Evolutionary conservation across 495 filamentous ascomycete genomes (phyloP), one percentile per base, ranked within the genome.

Genomic region (Evansstolkia leycettana): DNA sequence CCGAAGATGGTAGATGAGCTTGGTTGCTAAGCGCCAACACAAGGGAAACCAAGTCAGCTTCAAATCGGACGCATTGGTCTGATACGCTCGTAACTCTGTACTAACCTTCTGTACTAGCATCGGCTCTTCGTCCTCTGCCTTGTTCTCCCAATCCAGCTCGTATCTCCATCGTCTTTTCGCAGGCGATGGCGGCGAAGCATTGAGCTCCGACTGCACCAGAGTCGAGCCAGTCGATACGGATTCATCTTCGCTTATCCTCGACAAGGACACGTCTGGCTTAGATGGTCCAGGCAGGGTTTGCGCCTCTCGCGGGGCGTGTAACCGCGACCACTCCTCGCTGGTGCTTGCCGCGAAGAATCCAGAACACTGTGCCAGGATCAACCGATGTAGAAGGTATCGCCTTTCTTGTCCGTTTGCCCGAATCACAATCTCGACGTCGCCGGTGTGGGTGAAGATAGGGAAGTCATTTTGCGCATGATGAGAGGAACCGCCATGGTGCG

Each of bases 341-440:
- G 82, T 89, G 48, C 83, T 84, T 20, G 84, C 82, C 58, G 92
- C 83, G 58, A 94, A 94, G 60, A 92, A 94, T 1, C 85, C 86
- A 9, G 86, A 92, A 48, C 82, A 89, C 60, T 90, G 81, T 24
- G 81, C 73, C 44, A 94, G 58, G 17, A 87, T 92, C 46, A 93
- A 63, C 27, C 78, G 72, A 57, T 94, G 87, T 13, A 94, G 72
- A 26, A 93, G 70, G 51, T 93, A 94, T 16, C 82, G 73, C 51
- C 77, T 78, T 56, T 88, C 82, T 42, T 80, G 77, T 25, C 76
- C 68, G 33, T 74, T 76, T 14, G 70, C 75, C 39, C 70, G 67
- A 40, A 94, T 76, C 26, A 89, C 49, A 41, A 94, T 84, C 63
- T 94, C 87, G 45, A 92, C 84, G 55, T 94, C 86, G 50, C 87